Conservation (phyloP, 208 protist species). For the Leishmania lainsoni region DNA sequence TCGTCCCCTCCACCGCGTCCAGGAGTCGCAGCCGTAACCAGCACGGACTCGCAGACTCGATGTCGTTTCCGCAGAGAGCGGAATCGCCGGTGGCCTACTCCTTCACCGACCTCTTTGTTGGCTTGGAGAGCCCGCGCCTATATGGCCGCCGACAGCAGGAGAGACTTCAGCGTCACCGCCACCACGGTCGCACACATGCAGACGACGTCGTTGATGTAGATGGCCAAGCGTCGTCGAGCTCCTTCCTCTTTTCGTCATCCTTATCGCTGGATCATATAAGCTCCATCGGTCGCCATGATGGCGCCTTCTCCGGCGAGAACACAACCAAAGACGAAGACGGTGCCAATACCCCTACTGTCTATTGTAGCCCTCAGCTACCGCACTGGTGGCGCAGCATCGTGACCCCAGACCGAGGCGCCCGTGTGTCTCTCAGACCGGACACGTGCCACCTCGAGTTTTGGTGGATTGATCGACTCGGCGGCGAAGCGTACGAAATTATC, state of each 20-base stretch:
- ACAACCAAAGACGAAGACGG: conserved; percentile 21
- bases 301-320: background rate
- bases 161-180: background rate
- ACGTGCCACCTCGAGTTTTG: conserved; percentile 27
- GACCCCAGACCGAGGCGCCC: conserved; percentile 18
- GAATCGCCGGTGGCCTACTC: background rate
- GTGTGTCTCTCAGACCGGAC: conserved; percentile 21
- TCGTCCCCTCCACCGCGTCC: background rate
- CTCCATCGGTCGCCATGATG: conserved; percentile 1
- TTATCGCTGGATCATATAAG: background rate
- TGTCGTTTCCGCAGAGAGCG: background rate
- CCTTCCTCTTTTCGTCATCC: background rate
- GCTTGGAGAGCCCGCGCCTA: conserved; percentile 20
- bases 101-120: conserved; percentile 32
- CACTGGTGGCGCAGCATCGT: conserved; percentile 40
- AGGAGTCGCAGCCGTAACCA: background rate
- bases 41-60: background rate
- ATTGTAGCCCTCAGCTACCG: conserved; percentile 24
- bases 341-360: conserved; percentile 28
- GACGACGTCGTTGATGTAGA: background rate
- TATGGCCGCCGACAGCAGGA: conserved; percentile 3
- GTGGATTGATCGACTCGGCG: conserved; percentile 41
- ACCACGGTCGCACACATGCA: background rate
- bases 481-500: conserved; percentile 32
- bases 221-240: background rate